Conservation (phyloP, 495 filamentous ascomycete genomes). For the Aspergillus steynii region DNA sequence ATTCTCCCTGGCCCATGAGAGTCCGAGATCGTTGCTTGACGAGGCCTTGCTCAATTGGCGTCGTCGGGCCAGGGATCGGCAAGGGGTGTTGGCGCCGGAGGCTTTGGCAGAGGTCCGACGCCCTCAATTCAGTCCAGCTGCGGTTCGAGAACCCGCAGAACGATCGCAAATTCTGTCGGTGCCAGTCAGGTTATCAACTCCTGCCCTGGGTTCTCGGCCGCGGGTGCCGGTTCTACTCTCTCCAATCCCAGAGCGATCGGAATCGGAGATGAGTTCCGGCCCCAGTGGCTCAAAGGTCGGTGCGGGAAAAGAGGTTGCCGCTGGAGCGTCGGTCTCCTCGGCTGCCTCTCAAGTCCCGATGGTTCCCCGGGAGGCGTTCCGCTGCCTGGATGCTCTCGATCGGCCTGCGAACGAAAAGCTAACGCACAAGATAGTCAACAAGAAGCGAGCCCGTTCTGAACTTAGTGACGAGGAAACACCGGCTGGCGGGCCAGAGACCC, state of each 20-base stretch:
- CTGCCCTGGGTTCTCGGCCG: constrained; percentile 4
- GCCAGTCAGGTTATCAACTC: neutral
- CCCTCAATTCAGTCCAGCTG: constrained; percentile 14
- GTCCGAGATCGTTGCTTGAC: constrained; percentile 5
- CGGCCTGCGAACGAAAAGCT: constrained; percentile 11
- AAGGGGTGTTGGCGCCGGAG: constrained; percentile 15
- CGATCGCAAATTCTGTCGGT: neutral
- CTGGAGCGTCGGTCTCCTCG: neutral
- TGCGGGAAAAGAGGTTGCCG: neutral
- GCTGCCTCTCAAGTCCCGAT: neutral
- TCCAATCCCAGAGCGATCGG: constrained; percentile 16
- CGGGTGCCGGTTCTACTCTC: constrained; percentile 13
- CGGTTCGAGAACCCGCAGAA: constrained; percentile 2
- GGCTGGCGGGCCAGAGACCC: constrained; percentile 9
- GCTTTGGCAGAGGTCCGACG: constrained; percentile 15
- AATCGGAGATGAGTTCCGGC: constrained; percentile 8
- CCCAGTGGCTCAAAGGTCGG: constrained; percentile 14
- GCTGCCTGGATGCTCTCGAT: neutral
- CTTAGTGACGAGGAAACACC: constrained; percentile 9
- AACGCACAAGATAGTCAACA: constrained; percentile 21
- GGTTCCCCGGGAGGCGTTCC: neutral
- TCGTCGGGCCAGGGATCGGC: neutral
- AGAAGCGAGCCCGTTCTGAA: constrained; percentile 16
- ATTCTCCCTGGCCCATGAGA: neutral
- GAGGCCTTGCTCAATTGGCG: neutral